A percentile compares a stretch with the other conserved stretches of the same genome.
phyloP scores from a whole-genome alignment of 129 eudicot genomes.

The Escallonia herrerae region DNA sequence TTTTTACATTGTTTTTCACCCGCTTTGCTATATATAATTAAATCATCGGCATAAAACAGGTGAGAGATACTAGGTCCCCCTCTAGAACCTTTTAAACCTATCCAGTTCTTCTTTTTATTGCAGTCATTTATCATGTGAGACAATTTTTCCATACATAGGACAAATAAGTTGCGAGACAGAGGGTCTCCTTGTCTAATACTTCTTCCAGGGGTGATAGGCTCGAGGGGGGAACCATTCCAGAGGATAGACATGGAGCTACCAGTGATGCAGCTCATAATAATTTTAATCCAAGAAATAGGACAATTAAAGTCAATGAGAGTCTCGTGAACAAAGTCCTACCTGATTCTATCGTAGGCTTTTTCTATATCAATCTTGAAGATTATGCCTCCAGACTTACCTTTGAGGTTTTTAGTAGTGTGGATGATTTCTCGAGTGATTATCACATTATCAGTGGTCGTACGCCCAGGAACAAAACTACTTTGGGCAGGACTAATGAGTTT shows the following conservation, averaged over 20 bases:
- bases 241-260: neutral
- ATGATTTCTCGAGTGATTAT: neutral
- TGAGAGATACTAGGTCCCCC: neutral
- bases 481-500: no score
- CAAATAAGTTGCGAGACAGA: neutral
- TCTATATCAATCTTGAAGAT: no score
- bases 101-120: neutral
- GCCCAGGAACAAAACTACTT: neutral
- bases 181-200: neutral
- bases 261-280: neutral
- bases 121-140: neutral
- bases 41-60: neutral
- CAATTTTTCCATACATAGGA: neutral
- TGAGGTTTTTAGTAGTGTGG: neutral
- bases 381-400: neutral
- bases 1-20: neutral
- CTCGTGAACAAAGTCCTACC: neutral
- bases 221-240: neutral
- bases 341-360: neutral
- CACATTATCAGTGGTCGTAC: neutral
- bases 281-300: neutral
- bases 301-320: neutral
- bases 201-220: neutral
- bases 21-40: neutral
- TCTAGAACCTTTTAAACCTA: neutral